A percentile compares a stretch with the other conserved stretches of the same genome.
These are phyloP conservation scores for Myxozyma mucilagina DNA, from an alignment of 805 yeast species.

Conservation along the genomic window DNA sequence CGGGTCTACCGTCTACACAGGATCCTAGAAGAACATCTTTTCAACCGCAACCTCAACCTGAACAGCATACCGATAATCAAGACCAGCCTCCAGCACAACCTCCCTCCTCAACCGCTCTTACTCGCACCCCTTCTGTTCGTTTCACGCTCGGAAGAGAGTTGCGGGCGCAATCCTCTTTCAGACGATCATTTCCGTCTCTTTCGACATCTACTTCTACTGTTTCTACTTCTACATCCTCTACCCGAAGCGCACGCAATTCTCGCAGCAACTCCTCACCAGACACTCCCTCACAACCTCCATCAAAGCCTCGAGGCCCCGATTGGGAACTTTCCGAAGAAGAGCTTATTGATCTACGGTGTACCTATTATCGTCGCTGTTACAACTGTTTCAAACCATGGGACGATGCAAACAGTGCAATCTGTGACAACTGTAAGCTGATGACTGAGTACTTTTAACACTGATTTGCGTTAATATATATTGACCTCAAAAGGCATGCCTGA, in stretches of 20 bases:
- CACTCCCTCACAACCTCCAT: background rate
- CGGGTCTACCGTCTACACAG: background rate
- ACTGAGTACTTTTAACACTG: background rate
- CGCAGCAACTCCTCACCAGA: background rate
- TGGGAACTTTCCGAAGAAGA: background rate
- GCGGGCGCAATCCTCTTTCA: no score
- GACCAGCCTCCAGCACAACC: background rate
- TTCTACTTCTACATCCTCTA: background rate
- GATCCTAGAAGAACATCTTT: background rate
- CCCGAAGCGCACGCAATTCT: background rate
- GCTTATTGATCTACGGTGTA: background rate
- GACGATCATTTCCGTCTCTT: background rate
- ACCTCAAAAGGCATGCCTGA: background rate
- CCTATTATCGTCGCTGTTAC: background rate
- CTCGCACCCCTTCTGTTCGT: background rate
- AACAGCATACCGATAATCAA: background rate
- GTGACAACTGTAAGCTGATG: background rate
- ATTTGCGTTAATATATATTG: background rate
- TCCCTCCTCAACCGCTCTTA: background rate
- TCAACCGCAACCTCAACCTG: background rate
- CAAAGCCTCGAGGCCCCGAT: background rate
- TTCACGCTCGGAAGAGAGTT: background rate
- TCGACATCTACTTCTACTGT: background rate
- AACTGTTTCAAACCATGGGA: slow-evolving; percentile 4
- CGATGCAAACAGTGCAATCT: background rate